Evolutionary conservation across 371 early-diverging fungal species (phyloP).

Genomic region (Mortierella sp.): DNA sequence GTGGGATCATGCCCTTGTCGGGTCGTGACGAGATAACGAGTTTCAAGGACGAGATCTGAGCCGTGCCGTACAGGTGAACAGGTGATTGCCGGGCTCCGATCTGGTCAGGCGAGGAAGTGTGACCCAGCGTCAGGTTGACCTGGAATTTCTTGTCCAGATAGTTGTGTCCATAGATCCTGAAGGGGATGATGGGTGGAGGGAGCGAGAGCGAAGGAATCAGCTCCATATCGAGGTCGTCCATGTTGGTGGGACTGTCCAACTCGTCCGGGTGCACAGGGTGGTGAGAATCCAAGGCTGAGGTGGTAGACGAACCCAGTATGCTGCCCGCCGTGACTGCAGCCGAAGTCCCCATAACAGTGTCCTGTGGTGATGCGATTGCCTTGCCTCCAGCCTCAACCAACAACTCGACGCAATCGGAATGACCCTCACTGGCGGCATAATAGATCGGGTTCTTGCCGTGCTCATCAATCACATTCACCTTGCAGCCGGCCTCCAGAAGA

Average conservation of each 20-base stretch:
- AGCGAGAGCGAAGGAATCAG: conserved; percentile 62
- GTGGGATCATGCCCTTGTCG: conserved; percentile 90
- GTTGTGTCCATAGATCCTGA: conserved; percentile 96
- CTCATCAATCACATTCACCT: conserved; percentile 86
- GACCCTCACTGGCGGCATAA: conserved; percentile 96
- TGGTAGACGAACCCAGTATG: conserved; percentile 13
- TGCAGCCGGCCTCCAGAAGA: conserved; percentile 86
- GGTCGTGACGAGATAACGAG: conserved; percentile 80
- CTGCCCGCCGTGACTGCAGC: conserved; percentile 19
- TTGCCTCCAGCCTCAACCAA: conserved; percentile 54
- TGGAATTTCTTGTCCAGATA: conserved; percentile 88
- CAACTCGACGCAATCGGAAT: conserved; percentile 75
- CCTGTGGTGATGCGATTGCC: conserved; percentile 57
- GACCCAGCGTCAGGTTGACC: conserved; percentile 51
- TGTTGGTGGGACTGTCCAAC: conserved; percentile 51
- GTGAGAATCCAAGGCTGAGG: background rate
- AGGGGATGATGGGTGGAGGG: conserved; percentile 97
- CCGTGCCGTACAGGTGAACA: conserved; percentile 75
- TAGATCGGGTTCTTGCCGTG: conserved; percentile 87
- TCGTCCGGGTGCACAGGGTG: conserved; percentile 62
- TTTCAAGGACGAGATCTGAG: conserved; percentile 74
- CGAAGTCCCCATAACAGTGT: conserved; percentile 30
- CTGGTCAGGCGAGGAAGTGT: conserved; percentile 25
- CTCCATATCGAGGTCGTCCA: conserved; percentile 49
- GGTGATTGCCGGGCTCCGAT: conserved; percentile 51